Conservation (phyloP, 208 protist species). For the Crithidia acanthocephali region DNA sequence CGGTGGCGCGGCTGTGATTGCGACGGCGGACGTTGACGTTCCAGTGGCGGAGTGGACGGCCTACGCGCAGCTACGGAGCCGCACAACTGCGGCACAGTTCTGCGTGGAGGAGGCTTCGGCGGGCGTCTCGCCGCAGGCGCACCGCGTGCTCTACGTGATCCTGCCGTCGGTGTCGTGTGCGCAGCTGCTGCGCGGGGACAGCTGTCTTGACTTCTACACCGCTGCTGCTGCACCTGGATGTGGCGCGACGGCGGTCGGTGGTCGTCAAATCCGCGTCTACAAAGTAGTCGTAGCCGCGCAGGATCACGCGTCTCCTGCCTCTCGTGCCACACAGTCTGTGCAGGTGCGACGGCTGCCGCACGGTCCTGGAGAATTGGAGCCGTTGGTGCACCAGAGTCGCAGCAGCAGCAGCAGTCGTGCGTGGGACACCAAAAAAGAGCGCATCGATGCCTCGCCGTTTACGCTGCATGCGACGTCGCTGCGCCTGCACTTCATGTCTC, state of each 20-base stretch:
- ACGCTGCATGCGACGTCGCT: not conserved
- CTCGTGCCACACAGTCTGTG: not conserved
- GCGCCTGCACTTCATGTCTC: not conserved
- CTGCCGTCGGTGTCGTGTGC: constrained; percentile 32
- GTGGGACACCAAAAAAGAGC: too few relatives aligned
- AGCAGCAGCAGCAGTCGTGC: too few relatives aligned
- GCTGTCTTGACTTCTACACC: not conserved
- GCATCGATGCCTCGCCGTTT: not conserved
- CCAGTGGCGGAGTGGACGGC: constrained; percentile 8
- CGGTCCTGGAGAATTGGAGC: constrained; percentile 6
- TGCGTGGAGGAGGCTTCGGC: constrained; percentile 16
- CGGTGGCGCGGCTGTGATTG: not conserved
- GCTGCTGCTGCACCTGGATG: not conserved
- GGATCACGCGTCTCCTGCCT: not conserved
- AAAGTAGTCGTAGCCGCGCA: constrained; percentile 2
- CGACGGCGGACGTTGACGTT: constrained; percentile 13
- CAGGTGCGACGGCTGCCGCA: not conserved
- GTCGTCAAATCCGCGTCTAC: constrained; percentile 34
- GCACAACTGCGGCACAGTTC: constrained; percentile 7
- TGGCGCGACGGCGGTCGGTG: not conserved
- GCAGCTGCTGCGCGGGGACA: constrained; percentile 24
- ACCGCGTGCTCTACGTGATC: constrained; percentile 23
- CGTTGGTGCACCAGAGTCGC: constrained; percentile 4
- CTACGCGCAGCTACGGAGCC: constrained; percentile 30
- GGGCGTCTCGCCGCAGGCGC: not conserved